phyloP scores from a whole-genome alignment of 768 basidiomycete genomes.

The Dentipellis sp. region DNA sequence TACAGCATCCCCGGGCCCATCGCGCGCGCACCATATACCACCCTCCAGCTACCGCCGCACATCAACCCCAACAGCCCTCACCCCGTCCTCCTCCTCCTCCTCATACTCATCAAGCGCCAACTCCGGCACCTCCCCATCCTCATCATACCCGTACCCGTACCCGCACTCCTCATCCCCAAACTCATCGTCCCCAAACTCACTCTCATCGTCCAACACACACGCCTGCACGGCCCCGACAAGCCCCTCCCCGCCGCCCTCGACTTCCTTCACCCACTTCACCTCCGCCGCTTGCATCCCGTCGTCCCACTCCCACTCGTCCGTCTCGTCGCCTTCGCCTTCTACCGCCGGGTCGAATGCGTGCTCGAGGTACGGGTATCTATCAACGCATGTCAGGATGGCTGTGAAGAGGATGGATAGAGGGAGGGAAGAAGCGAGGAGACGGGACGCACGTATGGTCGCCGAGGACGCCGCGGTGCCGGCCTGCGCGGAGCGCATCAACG shows the following conservation, averaged over 20 bases:
- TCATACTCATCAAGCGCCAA: no score
- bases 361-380: background rate
- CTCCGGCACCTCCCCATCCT: no score
- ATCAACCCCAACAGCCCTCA: no score
- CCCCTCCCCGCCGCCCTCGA: background rate
- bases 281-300: background rate
- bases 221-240: background rate
- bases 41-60: no score
- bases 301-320: background rate
- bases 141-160: no score
- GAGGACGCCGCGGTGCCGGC: constrained; percentile 11
- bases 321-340: background rate
- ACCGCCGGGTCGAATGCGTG: background rate
- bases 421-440: background rate
- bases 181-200: background rate
- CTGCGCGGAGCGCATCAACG: constrained; percentile 4
- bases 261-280: no score
- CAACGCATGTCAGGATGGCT: background rate
- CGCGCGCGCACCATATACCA: no score
- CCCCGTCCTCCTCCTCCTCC: no score
- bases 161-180: no score
- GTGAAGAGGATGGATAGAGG: background rate
- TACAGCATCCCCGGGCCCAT: no score
- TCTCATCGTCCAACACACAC: background rate
- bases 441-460: constrained; percentile 12